Evolutionary conservation across 2,329 filamentous ascomycete species (phyloP), one percentile per base, ranked within the genome.

Genomic region (Penicillium frequentans): DNA sequence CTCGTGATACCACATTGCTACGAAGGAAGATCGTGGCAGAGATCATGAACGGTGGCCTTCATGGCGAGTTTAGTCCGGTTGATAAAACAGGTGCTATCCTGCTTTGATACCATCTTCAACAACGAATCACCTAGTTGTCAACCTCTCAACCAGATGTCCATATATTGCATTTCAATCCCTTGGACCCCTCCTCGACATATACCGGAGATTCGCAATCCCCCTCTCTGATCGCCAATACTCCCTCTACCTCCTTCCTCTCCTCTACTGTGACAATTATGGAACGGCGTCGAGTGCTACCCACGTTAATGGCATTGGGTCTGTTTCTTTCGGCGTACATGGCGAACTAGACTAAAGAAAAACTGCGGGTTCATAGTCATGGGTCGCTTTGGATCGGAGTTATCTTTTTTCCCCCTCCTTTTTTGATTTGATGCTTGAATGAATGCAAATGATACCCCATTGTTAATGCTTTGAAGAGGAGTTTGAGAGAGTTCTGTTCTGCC

Each of bases 1-100:
- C 77, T 5, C 54, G 52, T 5, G 72, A 80, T 54, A 79, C 79
- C 37, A 62, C 64, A 10, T 57, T 73, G 19, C 69, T 81, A 59
- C 73, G 79, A 46, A 68, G 64, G 59, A 75, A 79, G 60, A 80
- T 82, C 47, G 77, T 81, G 45, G 79, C 77, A 6, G 79, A 81
- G 63, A 63, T 81, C 44, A 71, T 79, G 56, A 76, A 75, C 56
- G 77, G 77, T 5, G 77, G 76, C 5, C 74, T 81, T 24, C 66
- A 70, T 21, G 77, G 73, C 33, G 77, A 77, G 13, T 78, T 79
- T 53, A 68, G 69, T 29, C 76, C 75, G 8, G 43, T 52, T 7
- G 65, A 62, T 27, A 52, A 51, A 33, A 43, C 33, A 21, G 68
- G 67, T 14, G 53, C 61, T 29, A 55, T 63, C 21, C 55, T 65